These are phyloP conservation scores for Cucumis melo DNA, from an alignment of 306 rosid genomes.

Conservation along the genomic window DNA sequence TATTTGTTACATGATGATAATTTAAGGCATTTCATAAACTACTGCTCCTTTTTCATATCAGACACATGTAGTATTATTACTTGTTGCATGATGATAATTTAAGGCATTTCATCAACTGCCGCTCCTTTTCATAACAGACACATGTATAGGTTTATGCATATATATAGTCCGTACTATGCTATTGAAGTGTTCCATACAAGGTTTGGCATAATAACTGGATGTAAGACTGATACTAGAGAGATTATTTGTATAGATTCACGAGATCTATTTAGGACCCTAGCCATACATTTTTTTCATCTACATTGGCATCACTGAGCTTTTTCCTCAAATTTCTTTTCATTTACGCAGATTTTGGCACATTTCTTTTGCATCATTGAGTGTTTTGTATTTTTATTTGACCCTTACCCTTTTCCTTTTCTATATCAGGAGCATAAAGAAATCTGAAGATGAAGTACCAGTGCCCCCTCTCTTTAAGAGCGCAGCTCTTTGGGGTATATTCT, in stretches of 20 bases:
- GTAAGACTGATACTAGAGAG: neutral
- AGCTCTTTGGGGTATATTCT: constrained; percentile 33
- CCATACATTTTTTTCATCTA: neutral
- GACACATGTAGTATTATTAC: too few relatives aligned
- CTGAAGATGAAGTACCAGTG: constrained; percentile 84
- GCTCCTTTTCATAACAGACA: neutral
- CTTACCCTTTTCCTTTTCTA: constrained; percentile 3
- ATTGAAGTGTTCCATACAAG: neutral
- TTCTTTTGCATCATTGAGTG: neutral
- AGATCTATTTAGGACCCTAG: neutral
- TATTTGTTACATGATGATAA: neutral
- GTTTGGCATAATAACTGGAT: neutral
- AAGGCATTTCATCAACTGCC: neutral
- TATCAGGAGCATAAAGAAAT: constrained; percentile 75
- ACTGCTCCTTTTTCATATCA: neutral
- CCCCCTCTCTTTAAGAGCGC: constrained; percentile 92
- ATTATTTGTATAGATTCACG: neutral
- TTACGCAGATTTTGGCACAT: neutral
- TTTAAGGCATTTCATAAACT: neutral
- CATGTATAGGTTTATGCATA: neutral
- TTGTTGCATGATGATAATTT: neutral
- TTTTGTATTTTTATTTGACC: neutral
- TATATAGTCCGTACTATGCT: neutral
- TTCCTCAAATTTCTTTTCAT: neutral
- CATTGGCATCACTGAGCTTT: neutral